Base-by-base conservation (phyloP, 2,329 filamentous ascomycete genomes). In the Botryosphaeria dothidea region DNA sequence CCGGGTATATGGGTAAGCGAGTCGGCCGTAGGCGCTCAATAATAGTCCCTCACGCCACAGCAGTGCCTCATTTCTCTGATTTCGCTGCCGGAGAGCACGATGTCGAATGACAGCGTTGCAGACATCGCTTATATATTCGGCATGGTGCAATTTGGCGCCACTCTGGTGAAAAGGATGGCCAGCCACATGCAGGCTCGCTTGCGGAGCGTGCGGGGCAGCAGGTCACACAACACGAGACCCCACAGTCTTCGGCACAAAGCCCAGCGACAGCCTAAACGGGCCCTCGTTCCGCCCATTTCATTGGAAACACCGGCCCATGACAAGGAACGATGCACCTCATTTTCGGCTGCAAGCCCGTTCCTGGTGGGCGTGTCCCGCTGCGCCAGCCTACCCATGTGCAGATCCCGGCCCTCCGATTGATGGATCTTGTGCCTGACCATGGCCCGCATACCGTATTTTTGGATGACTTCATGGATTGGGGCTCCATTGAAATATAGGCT, bases 351-450 rank as follows among this genome's bases (percentile, higher is more conserved):
- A 41, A 15, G 17, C 8, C 60, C 23, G 58, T 62, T 29, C 34
- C 58, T 41, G 46, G 38, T 23, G 17, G 8, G 31, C 31, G 5
- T 17, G 51, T 54, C 31, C 51, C 51, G 51, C 51, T 23, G 9
- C 19, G 21, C 51, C 17, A 36, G 38, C 48, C 38, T n/a, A 21
- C 27, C 41, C 43, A 15, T 15, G 29, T n/a, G 48, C 38, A 34
- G 38, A 64, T 64, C 61, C 38, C n/a, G 17, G 23, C 17, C 17
- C 15, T 46, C 49, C 34, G 49, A 64, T 64, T 64, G 61, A 64
- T 46, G 61, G 61, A 64, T 56, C 61, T 46, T 34, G 34, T 43
- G 41, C 51, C 36, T 54, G 41, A 15, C 41, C 61, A 56, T 27
- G 25, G 48, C 61, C 61, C 61, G 49, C 34, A 41, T 36, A 27